phyloP scores from a whole-genome alignment of 345 rosid genomes.

The Moringa oleifera region DNA sequence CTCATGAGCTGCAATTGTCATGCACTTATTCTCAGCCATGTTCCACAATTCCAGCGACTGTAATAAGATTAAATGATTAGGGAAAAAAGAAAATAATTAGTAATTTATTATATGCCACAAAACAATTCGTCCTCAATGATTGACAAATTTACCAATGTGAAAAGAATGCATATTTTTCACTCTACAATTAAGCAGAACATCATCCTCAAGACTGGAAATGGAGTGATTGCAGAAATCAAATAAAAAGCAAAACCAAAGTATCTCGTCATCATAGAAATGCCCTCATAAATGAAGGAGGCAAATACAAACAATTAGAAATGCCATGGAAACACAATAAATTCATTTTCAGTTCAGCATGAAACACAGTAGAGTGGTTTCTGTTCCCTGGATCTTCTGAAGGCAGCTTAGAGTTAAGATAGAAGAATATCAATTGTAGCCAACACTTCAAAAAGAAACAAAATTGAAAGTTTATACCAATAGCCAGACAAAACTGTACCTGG shows the following conservation, averaged over 20 bases:
- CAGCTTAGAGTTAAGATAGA: background rate
- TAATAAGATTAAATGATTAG: constrained; percentile 6
- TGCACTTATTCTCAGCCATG: constrained; percentile 32
- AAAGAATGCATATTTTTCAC: background rate
- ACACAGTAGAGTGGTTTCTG: background rate
- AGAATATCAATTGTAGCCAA: no score
- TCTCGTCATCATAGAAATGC: background rate
- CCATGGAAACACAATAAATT: background rate
- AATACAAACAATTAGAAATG: background rate
- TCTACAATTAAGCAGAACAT: background rate
- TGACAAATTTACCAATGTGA: background rate
- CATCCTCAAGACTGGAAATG: background rate
- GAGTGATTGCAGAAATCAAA: background rate
- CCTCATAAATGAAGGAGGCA: background rate
- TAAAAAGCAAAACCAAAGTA: no score
- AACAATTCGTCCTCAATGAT: background rate
- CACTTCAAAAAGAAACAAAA: no score
- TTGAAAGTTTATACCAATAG: background rate
- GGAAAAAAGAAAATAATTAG: constrained; percentile 11
- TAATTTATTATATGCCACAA: background rate
- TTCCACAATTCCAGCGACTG: constrained; percentile 50
- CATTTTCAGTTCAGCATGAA: background rate
- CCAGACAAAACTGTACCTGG: constrained; percentile 41
- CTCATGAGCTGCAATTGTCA: constrained; percentile 36
- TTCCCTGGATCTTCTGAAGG: background rate